These are phyloP conservation scores for Linnemannia elongata DNA, from an alignment of 192 early-diverging fungal genomes.

Conservation along the genomic window DNA sequence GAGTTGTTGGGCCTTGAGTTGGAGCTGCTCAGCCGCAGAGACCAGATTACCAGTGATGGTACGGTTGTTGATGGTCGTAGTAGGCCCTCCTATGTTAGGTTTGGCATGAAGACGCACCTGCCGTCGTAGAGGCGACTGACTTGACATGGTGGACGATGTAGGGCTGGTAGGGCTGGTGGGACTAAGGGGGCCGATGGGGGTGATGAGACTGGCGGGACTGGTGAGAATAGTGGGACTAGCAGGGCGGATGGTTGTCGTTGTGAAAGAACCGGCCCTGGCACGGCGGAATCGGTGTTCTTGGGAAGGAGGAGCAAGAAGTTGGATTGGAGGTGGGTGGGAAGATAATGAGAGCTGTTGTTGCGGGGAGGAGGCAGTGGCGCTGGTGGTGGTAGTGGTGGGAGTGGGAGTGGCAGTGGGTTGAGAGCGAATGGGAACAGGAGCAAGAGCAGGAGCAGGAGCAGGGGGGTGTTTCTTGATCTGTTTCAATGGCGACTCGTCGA, in stretches of 20 bases:
- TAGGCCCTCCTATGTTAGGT: not conserved
- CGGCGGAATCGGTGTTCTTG: not conserved
- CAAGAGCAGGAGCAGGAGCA: not conserved
- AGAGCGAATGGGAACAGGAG: not conserved
- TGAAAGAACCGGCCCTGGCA: not conserved
- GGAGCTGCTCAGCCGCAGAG: slow-evolving; percentile 14
- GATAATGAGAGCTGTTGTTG: not conserved
- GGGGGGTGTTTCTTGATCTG: not conserved
- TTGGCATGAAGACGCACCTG: not conserved
- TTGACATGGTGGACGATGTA: not conserved
- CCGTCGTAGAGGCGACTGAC: not conserved
- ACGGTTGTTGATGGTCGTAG: not conserved
- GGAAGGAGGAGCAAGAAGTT: not conserved
- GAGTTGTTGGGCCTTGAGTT: not conserved
- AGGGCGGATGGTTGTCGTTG: not conserved
- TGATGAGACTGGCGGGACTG: not conserved
- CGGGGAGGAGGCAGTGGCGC: not conserved
- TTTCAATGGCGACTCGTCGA: not conserved
- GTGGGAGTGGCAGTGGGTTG: not conserved
- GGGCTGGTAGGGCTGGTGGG: not conserved
- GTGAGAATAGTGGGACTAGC: too few relatives aligned
- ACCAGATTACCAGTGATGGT: slow-evolving; percentile 7
- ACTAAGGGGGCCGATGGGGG: too few relatives aligned
- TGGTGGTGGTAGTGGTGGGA: not conserved
- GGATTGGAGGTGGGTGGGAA: not conserved